A percentile compares a stretch with the other conserved stretches of the same genome.
phyloP scores from a whole-genome alignment of 2,329 filamentous ascomycete genomes.

The Nannizziopsis arthrosporioides region DNA sequence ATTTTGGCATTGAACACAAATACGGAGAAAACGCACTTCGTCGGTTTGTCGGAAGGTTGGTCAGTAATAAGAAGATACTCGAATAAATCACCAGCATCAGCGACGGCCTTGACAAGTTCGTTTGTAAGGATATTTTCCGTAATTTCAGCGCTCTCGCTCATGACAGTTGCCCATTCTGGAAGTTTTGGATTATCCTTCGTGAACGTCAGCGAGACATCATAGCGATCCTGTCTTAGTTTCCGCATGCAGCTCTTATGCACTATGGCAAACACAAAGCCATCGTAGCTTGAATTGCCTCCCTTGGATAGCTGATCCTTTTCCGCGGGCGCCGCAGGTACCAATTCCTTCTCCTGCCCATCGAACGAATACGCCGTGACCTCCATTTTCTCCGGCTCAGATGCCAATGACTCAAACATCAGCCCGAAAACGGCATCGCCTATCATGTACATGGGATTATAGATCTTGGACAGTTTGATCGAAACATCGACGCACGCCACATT shows the following conservation, averaged over 20 bases:
- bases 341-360: constrained; percentile 75
- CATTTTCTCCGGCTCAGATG: constrained; percentile 56
- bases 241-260: constrained; percentile 95
- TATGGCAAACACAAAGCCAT: constrained; percentile 87
- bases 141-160: constrained; percentile 94
- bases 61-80: constrained; percentile 85
- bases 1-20: constrained; percentile 7
- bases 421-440: constrained; percentile 56
- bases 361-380: constrained; percentile 77
- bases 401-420: constrained; percentile 69
- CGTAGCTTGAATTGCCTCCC: constrained; percentile 53
- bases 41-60: constrained; percentile 76
- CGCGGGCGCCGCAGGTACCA: constrained; percentile 54
- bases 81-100: constrained; percentile 64
- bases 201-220: constrained; percentile 82
- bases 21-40: constrained; percentile 48
- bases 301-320: constrained; percentile 50
- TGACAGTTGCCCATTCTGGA: constrained; percentile 78
- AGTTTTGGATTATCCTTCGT: constrained; percentile 90
- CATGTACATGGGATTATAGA: constrained; percentile 66
- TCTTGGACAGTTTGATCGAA: constrained; percentile 67
- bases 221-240: constrained; percentile 77
- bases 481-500: constrained; percentile 87
- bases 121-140: constrained; percentile 75
- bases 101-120: constrained; percentile 72